Base-by-base conservation (phyloP, 768 basidiomycete genomes). In the Termitomyces bulborhizus region DNA sequence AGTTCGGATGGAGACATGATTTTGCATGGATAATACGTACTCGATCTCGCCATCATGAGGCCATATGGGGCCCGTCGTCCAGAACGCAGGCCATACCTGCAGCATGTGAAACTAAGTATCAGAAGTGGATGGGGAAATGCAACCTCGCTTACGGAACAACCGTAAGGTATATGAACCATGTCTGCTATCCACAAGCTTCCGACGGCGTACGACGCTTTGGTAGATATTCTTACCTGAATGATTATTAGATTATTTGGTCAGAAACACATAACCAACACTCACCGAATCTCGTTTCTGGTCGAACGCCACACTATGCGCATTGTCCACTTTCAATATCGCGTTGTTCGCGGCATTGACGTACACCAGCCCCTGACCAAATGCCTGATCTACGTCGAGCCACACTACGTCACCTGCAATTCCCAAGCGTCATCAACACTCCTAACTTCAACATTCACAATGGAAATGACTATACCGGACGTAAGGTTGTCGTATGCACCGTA, bases 291-390 rank as follows among this genome's bases (percentile, higher is more conserved):
- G 71, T 60, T 79, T 78, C 43, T 80, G 62, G 53, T 79, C 78
- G 44, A 66, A 68, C 15, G 73, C 68, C 1, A 90, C 77, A 44
- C 75, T 75, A 11, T 81, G 82, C 7, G 70, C 68, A 63, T 90
- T 89, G 73, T 92, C 90, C 6, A 92, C 89, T 62, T 78, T 83
- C 47, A 93, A 72, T 57, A 93, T 76, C 5, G 83, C 85, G 53
- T 85, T 81, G 6, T 86, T 83, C 1, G 76, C 76, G 42, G 62
- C 62, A 58, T 86, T 84, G 59, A 88, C 66, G 61, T 79, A 88
- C 4, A 83, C 81, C 18, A 91, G 72, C 1, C 73, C 63, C 57
- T 79, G 72, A 6, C 72, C 65, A 11, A 69, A 66, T 0, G 85
- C 85, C 21, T 72, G 70, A 2, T 71, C 66, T 51, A 71, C 64